phyloP scores from a whole-genome alignment of 768 basidiomycete species.

The Kwoniella europaea region DNA sequence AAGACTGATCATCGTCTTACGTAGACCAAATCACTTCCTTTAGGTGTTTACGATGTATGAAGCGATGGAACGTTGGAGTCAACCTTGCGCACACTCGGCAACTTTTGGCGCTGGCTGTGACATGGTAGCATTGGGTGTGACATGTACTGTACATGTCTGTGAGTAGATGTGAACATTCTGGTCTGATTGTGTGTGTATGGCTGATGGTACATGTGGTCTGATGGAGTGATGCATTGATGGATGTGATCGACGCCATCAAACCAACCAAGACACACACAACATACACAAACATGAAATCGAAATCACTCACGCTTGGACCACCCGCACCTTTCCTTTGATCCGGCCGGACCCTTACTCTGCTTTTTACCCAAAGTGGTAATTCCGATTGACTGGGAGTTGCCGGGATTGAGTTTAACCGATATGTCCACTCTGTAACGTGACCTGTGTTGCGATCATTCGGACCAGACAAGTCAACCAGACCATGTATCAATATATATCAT shows the following conservation, averaged over 20 bases:
- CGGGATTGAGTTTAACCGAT: slow-evolving; percentile 1
- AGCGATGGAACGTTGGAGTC: no score
- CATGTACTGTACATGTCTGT: neutral
- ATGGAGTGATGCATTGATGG: neutral
- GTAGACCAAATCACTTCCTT: no score
- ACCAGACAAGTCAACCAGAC: no score
- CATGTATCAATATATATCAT: no score
- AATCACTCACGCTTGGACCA: slow-evolving; percentile 6
- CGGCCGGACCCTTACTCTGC: neutral
- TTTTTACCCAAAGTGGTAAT: neutral
- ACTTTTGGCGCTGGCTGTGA: no score
- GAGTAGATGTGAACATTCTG: no score
- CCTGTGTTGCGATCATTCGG: neutral
- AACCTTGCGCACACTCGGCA: no score
- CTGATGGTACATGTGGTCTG: neutral
- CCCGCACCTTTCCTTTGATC: neutral
- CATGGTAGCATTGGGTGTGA: no score
- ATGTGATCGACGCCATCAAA: neutral
- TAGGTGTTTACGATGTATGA: no score
- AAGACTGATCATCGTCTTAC: no score
- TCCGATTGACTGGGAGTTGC: neutral
- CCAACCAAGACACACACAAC: neutral
- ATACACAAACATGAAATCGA: neutral
- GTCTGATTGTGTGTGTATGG: neutral
- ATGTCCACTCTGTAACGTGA: slow-evolving; percentile 19